Evolutionary conservation across 768 basidiomycete species (phyloP).

Genomic region (Punctularia strigosozonata): DNA sequence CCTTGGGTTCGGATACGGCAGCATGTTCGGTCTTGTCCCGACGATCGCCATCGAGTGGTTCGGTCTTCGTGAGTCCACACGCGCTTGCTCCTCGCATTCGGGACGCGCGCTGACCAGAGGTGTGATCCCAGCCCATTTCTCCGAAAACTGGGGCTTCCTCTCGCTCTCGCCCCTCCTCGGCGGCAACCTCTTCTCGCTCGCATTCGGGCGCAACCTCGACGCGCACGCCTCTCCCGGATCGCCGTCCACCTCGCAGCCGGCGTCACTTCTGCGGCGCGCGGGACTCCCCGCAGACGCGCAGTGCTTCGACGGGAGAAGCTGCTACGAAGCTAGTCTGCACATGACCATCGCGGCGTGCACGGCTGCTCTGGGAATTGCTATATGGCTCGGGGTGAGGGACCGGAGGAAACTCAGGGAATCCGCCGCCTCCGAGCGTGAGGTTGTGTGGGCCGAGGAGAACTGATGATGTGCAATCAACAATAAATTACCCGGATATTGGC

Average conservation of each 20-base stretch:
- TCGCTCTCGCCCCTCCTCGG: slow-evolving; percentile 65
- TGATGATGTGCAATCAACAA: too few species aligned
- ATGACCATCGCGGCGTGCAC: slow-evolving; percentile 35
- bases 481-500: too few species aligned
- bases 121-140: slow-evolving; percentile 45
- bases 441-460: too few species aligned
- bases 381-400: slow-evolving; percentile 43
- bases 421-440: too few species aligned
- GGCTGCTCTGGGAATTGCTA: slow-evolving; percentile 31
- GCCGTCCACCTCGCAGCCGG: neutral
- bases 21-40: slow-evolving; percentile 60
- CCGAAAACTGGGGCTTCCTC: slow-evolving; percentile 80
- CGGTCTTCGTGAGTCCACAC: slow-evolving; percentile 52
- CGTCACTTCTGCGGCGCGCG: slow-evolving; percentile 5
- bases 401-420: too few species aligned
- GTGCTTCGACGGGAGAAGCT: slow-evolving; percentile 45
- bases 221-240: slow-evolving; percentile 33
- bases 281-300: slow-evolving; percentile 22
- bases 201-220: slow-evolving; percentile 76
- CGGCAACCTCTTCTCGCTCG: slow-evolving; percentile 74
- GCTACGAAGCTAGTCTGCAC: slow-evolving; percentile 48
- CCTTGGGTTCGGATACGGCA: slow-evolving; percentile 63
- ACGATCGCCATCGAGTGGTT: slow-evolving; percentile 85
- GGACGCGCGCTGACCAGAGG: neutral
- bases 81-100: neutral